Evolutionary conservation across 2,329 filamentous ascomycete genomes (phyloP), one percentile per base, ranked within the genome.

Genomic region (Colletotrichum plurivorum): DNA sequence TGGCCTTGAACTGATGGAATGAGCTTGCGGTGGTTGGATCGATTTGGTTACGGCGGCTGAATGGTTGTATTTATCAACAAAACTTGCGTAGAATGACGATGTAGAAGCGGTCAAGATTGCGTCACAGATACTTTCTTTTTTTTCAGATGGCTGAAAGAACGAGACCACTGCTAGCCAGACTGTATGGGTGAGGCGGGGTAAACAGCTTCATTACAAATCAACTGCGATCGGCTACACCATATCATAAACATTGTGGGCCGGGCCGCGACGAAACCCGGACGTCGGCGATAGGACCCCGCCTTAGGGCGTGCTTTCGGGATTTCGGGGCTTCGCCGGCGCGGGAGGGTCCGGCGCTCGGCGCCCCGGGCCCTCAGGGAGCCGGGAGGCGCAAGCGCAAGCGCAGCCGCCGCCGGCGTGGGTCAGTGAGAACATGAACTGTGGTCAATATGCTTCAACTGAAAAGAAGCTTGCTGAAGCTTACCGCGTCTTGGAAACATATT

Each of bases 201-300:
- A 5, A 18, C 20, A 15, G 45, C 43, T 59, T 36, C 25, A 49
- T 59, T 59, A 51, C 56, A 49, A 59, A 49, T 59, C 45, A 27
- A 45, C 15, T 7, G 48, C 45, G 56, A 45, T 25, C 45, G 27
- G 45, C n/a, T 22, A 0, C 43, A 36, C 3, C 31, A 10, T 36
- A 9, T 25, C 22, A 25, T 25, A 25, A 5, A 13, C 18, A 15
- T 13, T 39, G 41, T 45, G 56, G 56, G 56, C 56, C 43, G 56
- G 45, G 6, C 56, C 43, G 5, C n/a, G 56, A 59, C 18, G 31
- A 15, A 20, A 49, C 25, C 46, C 45, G 46, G 3, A 7, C 43
- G 9, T n/a, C n/a, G n/a, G 31, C 25, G 7, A 15, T 5, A 54
- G n/a, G 36, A 4, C 16, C 25, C 31, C 52, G 25, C 8, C 16